phyloP scores from a whole-genome alignment of 2,329 filamentous ascomycete genomes.

The Fusarium sp. region DNA sequence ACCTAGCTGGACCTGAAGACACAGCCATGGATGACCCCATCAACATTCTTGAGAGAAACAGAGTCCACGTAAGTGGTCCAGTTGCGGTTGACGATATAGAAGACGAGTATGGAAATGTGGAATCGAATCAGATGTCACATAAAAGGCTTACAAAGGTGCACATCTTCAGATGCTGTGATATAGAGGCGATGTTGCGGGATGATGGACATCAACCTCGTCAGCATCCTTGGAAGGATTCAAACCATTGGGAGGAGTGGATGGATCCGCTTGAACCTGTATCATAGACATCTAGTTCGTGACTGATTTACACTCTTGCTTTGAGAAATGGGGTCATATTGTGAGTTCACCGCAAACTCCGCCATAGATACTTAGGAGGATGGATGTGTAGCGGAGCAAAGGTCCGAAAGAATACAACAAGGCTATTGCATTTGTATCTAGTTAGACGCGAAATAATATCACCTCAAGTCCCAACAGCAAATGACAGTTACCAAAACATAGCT shows the following conservation, averaged over 20 bases:
- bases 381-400: too few relatives aligned
- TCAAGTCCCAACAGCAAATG: too few relatives aligned
- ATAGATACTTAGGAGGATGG: too few relatives aligned
- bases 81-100: not conserved
- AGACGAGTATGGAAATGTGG: not conserved
- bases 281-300: not conserved
- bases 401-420: too few relatives aligned
- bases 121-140: fast-evolving
- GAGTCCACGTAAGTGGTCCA: not conserved
- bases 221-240: not conserved
- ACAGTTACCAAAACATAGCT: too few relatives aligned
- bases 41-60: not conserved
- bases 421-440: too few relatives aligned
- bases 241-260: constrained; percentile 4
- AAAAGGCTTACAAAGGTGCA: constrained; percentile 2
- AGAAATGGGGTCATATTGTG: not conserved
- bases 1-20: not conserved
- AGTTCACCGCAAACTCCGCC: too few relatives aligned
- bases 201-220: not conserved
- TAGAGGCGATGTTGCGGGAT: not conserved
- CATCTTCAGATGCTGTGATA: not conserved
- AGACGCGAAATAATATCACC: too few relatives aligned
- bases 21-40: not conserved
- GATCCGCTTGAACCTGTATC: not conserved
- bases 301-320: not conserved